Percentiles rank a stretch among this genome's conserved stretches.
Conservation (phyloP, 192 early-diverging fungal genomes). For the Dispira parvispora region DNA sequence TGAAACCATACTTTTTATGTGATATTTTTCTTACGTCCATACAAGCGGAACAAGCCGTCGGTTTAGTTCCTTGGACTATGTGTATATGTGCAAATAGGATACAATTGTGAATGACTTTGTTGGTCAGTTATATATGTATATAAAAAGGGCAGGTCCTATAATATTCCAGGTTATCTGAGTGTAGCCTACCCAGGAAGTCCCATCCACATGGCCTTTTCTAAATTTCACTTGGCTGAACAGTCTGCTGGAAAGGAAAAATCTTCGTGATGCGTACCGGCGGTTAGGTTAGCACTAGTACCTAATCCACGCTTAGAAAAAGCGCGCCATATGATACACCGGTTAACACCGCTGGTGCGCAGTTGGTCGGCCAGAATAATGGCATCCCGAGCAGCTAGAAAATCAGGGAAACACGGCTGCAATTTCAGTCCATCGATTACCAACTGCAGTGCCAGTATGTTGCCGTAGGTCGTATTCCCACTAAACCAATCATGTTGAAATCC, state of each 20-base stretch:
- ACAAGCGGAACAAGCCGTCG: too few species aligned
- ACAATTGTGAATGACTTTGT: too few species aligned
- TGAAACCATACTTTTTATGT: too few species aligned
- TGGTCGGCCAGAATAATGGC: constrained; percentile 53
- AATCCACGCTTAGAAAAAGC: constrained; percentile 83
- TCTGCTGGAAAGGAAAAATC: neutral
- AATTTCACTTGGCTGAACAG: neutral
- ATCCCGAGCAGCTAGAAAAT: constrained; percentile 53
- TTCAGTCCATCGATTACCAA: constrained; percentile 63
- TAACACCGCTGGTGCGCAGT: constrained; percentile 39
- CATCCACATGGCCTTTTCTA: too few species aligned
- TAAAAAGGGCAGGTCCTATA: too few species aligned
- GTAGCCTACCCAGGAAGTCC: too few species aligned
- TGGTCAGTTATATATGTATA: too few species aligned
- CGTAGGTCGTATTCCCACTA: constrained; percentile 25
- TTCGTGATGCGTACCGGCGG: constrained; percentile 15
- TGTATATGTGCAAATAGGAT: too few species aligned
- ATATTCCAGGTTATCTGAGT: too few species aligned
- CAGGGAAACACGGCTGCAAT: constrained; percentile 57
- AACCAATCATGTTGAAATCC: constrained; percentile 22
- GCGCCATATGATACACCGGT: constrained; percentile 52
- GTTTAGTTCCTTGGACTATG: too few species aligned
- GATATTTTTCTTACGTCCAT: too few species aligned
- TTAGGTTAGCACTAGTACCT: constrained; percentile 46
- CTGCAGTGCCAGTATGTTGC: constrained; percentile 54